These are phyloP conservation scores for Hypoxylon sp. DNA, from an alignment of 2,329 filamentous ascomycete genomes.

Conservation along the genomic window DNA sequence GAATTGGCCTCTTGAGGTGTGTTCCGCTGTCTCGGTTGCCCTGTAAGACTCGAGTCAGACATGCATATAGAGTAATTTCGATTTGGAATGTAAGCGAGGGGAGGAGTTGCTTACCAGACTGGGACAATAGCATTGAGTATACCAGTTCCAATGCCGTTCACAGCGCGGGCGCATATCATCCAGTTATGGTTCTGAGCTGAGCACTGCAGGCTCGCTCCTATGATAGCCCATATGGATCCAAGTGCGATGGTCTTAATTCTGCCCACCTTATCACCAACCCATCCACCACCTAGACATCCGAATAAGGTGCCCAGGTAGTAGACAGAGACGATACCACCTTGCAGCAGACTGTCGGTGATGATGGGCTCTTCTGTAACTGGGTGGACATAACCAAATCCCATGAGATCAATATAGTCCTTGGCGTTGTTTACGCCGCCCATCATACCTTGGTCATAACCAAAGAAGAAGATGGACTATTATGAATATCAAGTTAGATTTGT, in stretches of 20 bases:
- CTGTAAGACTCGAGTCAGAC: conserved; percentile 28
- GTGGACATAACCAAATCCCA: conserved; percentile 75
- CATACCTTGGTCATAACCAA: conserved; percentile 70
- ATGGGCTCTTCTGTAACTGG: conserved; percentile 64
- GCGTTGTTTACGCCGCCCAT: conserved; percentile 78
- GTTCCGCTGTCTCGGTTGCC: conserved; percentile 78
- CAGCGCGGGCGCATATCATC: conserved; percentile 77
- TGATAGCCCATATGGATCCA: conserved; percentile 69
- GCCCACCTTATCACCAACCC: conserved; percentile 74
- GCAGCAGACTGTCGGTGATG: conserved; percentile 71
- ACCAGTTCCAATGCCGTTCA: conserved; percentile 78
- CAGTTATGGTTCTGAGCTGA: conserved; percentile 76
- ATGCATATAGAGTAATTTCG: background rate
- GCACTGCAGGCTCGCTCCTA: conserved; percentile 75
- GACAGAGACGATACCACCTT: conserved; percentile 73
- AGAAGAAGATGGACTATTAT: conserved; percentile 74
- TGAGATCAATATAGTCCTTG: conserved; percentile 73
- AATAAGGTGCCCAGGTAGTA: conserved; percentile 73
- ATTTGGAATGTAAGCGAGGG: background rate
- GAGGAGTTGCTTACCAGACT: conserved; percentile 63
- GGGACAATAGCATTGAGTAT: conserved; percentile 79
- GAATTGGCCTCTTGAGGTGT: conserved; percentile 77
- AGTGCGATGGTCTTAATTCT: conserved; percentile 75
- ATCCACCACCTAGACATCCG: conserved; percentile 75
- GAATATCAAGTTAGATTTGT: conserved; percentile 17